Base-by-base conservation (phyloP, 2,329 filamentous ascomycete genomes). In the Simplicillium aogashimaense region DNA sequence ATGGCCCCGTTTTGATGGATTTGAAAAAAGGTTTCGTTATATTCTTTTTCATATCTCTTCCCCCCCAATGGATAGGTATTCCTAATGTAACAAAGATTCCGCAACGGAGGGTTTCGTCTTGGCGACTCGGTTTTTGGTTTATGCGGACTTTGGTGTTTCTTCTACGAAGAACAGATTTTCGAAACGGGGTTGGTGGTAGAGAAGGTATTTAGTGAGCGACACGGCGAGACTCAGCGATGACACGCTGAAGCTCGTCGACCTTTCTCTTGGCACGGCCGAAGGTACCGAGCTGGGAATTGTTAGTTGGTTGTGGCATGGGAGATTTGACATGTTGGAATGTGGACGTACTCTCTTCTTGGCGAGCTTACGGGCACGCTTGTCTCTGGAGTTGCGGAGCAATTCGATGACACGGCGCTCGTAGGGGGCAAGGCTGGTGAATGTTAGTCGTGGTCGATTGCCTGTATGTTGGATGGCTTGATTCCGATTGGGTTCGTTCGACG, bases 371-470 rank as follows among this genome's bases (percentile, higher is more conserved):
- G 90, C 90, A 72, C 90, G 87, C 86, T 97, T 97, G 74, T 98
- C 92, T 78, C 94, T 94, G 76, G 79, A 83, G 85, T 98, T 98
- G 63, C 92, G 87, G 72, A 98, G 84, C 66, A 98, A 76, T 81
- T 98, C 92, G 66, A 98, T 94, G 58, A 98, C 86, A 65, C 92
- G 88, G 71, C 92, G 90, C 83, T 98, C 92, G 69, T 98, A 92
- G 61, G 86, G 86, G 57, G 86, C 86, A 57, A 92, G 84, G 64
- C 86, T 83, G 45, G 35, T 17, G 6, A 29, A 35, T 36, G 53
- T 66, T 60, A 65, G 57, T 46, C 4, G 29, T 33, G 10, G 5
- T 32, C 15, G 15, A 12, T 15, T 32, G 15, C n/a, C n/a, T n/a
- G 30, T 6, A 6, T n/a, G 16, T 25, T 13, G 3, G 17, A 20